Conservation (phyloP, 2,329 filamentous ascomycete genomes). For the Escovopsis sp. region DNA sequence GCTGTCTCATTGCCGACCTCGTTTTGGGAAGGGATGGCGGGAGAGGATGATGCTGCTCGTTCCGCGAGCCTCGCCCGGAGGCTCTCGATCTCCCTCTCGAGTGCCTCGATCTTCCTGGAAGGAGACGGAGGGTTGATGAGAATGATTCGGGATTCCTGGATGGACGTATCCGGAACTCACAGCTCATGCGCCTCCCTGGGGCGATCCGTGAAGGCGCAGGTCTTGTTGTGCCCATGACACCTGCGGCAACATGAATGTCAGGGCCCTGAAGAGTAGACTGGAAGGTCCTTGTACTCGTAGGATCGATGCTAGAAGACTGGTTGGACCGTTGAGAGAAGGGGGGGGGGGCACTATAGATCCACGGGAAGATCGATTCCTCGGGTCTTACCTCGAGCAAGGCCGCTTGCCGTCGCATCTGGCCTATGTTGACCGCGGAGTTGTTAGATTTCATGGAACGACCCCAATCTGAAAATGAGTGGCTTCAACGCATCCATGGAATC, state of each 20-base stretch:
- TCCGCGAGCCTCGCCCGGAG: slow-evolving; percentile 6
- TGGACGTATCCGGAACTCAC: slow-evolving; percentile 3
- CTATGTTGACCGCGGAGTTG: slow-evolving; percentile 1
- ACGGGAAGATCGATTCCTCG: too few species aligned
- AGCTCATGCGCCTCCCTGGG: slow-evolving; percentile 11
- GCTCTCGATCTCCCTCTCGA: slow-evolving; percentile 6
- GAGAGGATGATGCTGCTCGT: neutral
- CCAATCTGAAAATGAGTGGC: neutral
- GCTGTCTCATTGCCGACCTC: too few species aligned
- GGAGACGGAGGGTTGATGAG: too few species aligned
- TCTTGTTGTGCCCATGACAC: slow-evolving; percentile 10
- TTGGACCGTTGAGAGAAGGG: slow-evolving; percentile 1
- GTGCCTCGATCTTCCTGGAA: slow-evolving; percentile 9
- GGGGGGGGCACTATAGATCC: too few species aligned
- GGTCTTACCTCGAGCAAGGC: slow-evolving; percentile 12
- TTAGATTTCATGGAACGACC: neutral
- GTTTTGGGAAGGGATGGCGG: too few species aligned
- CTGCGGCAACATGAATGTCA: neutral
- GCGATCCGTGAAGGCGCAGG: slow-evolving; percentile 11
- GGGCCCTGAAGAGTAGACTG: too few species aligned
- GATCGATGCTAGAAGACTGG: slow-evolving; percentile 3
- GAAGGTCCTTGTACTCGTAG: too few species aligned
- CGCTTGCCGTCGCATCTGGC: slow-evolving; percentile 12
- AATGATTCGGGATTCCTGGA: too few species aligned
- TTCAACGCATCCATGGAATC: too few species aligned